A percentile compares a stretch with the other conserved stretches of the same genome.
Evolutionary conservation across 225 moss, liverwort and hornwort genomes (phyloP).

Genomic region (Climacium dendroides): DNA sequence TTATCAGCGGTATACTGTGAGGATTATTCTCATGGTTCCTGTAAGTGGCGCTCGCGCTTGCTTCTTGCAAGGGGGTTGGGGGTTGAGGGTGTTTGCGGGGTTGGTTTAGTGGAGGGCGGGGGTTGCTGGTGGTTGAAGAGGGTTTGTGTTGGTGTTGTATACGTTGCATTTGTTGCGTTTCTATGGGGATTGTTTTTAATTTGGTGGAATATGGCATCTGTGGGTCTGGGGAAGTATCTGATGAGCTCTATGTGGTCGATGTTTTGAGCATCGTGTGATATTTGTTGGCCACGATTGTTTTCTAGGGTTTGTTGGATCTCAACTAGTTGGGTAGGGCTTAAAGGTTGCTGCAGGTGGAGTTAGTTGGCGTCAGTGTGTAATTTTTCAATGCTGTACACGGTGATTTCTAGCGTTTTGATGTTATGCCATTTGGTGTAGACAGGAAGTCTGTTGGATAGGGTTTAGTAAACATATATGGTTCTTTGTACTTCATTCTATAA

Average conservation of each 20-base stretch:
- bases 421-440: not conserved
- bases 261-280: not conserved
- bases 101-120: not conserved
- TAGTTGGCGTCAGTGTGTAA: not conserved
- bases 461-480: not conserved
- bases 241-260: not conserved
- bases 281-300: not conserved
- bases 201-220: not conserved
- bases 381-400: not conserved
- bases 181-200: not conserved
- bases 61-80: not conserved
- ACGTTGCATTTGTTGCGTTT: not conserved
- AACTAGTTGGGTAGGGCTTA: not conserved
- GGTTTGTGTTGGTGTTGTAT: not conserved
- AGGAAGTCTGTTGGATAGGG: not conserved
- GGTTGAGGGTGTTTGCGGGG: not conserved
- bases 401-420: not conserved
- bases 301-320: not conserved
- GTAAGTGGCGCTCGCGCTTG: conserved; percentile 18
- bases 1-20: conserved; percentile 53
- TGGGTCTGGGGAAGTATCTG: not conserved
- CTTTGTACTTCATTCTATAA: not conserved
- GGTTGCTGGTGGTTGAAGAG: not conserved
- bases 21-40: conserved; percentile 58
- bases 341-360: not conserved